Evolutionary conservation across 805 yeast species (phyloP).

Genomic region (Pichia thaimueangensis): DNA sequence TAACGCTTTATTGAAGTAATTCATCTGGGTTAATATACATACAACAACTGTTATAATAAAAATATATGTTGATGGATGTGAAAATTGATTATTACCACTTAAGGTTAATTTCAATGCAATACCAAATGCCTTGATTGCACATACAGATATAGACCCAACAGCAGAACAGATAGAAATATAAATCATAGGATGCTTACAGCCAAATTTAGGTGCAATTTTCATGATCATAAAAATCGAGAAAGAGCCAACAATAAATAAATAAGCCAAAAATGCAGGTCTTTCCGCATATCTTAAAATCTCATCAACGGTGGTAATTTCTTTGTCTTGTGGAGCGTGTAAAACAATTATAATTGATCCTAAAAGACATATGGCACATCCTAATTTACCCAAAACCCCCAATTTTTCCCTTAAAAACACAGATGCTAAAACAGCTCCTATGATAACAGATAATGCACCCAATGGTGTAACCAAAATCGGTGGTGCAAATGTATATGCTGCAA

Average conservation of each 20-base stretch:
- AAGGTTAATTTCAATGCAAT: conserved; percentile 82
- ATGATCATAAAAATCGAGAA: conserved; percentile 77
- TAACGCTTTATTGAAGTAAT: conserved; percentile 86
- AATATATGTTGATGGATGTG: conserved; percentile 76
- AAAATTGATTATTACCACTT: conserved; percentile 80
- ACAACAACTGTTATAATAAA: conserved; percentile 71
- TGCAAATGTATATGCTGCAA: conserved; percentile 93
- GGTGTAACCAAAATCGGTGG: conserved; percentile 93
- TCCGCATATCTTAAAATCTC: conserved; percentile 78
- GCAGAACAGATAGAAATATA: conserved; percentile 85
- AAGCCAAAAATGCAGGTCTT: conserved; percentile 68
- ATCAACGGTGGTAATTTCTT: conserved; percentile 80
- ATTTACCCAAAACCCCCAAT: conserved; percentile 77
- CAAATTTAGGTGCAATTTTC: conserved; percentile 74
- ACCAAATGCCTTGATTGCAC: conserved; percentile 91
- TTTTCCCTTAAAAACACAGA: conserved; percentile 80
- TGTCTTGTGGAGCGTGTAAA: conserved; percentile 91
- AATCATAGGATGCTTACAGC: conserved; percentile 77
- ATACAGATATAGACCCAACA: conserved; percentile 86
- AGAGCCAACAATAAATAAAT: conserved; percentile 52
- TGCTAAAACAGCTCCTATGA: conserved; percentile 88
- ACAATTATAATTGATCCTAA: conserved; percentile 85
- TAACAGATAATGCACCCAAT: conserved; percentile 82
- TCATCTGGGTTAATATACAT: conserved; percentile 88
- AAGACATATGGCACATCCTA: conserved; percentile 89